A percentile compares a stretch with the other conserved stretches of the same genome.
These are phyloP conservation scores for Rhododendron molle DNA, from an alignment of 148 eudicot genomes.

Conservation along the genomic window DNA sequence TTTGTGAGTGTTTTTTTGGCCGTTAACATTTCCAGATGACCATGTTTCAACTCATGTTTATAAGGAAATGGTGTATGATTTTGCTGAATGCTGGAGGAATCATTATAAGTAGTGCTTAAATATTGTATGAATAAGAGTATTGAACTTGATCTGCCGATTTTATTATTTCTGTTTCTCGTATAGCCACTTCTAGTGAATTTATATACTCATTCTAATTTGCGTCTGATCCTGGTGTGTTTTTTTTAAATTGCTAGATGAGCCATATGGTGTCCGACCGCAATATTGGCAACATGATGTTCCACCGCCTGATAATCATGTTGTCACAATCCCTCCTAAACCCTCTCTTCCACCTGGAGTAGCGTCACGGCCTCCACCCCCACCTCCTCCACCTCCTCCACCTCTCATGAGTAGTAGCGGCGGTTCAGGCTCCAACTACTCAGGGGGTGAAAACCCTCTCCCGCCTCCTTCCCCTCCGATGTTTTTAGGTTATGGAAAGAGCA, in stretches of 20 bases:
- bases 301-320: constrained; percentile 59
- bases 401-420: constrained; percentile 76
- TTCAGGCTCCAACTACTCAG: constrained; percentile 71
- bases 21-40: background rate
- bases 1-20: background rate
- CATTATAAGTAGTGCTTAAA: background rate
- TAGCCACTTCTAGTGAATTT: background rate
- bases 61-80: background rate
- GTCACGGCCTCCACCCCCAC: constrained; percentile 50
- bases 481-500: constrained; percentile 69
- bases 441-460: constrained; percentile 51
- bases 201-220: background rate
- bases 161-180: background rate
- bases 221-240: constrained; percentile 7
- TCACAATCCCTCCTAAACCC: constrained; percentile 39
- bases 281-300: constrained; percentile 80
- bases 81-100: background rate
- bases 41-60: background rate
- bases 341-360: constrained; percentile 50
- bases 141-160: background rate
- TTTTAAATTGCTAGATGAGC: constrained; percentile 45
- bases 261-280: constrained; percentile 55
- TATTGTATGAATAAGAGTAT: background rate
- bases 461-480: constrained; percentile 81
- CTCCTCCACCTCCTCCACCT: constrained; percentile 38